Evolutionary conservation across 352 stramenopile genomes (phyloP).

Genomic region (Pythium aphanidermatum): DNA sequence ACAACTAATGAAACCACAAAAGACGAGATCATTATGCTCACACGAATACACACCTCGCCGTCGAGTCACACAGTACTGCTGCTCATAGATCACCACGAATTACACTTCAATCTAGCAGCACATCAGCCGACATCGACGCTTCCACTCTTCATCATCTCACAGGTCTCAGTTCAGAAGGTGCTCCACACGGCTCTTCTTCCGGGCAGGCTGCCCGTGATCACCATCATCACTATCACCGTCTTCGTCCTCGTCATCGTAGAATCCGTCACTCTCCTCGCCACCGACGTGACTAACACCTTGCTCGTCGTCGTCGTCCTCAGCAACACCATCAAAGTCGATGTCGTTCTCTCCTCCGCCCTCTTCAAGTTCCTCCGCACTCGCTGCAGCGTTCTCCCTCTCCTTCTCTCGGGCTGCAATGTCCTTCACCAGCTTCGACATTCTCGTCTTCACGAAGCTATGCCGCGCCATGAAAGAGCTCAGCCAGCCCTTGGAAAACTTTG

Average conservation of each 20-base stretch:
- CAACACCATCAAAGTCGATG: neutral
- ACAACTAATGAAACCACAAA: too few relatives aligned
- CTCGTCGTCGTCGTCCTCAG: neutral
- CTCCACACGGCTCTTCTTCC: conserved; percentile 15
- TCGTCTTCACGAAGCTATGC: conserved; percentile 12
- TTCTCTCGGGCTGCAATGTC: neutral
- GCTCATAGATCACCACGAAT: too few relatives aligned
- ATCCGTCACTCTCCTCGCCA: neutral
- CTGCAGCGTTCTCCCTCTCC: neutral
- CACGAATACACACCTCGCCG: too few relatives aligned
- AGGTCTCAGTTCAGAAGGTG: conserved; percentile 14
- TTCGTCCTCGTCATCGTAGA: neutral
- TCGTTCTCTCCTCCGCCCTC: neutral
- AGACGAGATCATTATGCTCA: too few relatives aligned
- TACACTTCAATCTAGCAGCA: too few relatives aligned
- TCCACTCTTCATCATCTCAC: too few relatives aligned
- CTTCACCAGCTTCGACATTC: neutral
- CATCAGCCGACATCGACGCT: too few relatives aligned
- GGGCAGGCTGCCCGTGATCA: neutral
- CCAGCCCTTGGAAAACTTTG: conserved; percentile 24
- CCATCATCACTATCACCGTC: neutral
- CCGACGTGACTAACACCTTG: neutral
- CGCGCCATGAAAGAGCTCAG: conserved; percentile 15
- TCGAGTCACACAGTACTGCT: too few relatives aligned
- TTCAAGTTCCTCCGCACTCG: neutral